Conservation (phyloP, 805 yeast species). For the Tetrapisispora taiwanensis region DNA sequence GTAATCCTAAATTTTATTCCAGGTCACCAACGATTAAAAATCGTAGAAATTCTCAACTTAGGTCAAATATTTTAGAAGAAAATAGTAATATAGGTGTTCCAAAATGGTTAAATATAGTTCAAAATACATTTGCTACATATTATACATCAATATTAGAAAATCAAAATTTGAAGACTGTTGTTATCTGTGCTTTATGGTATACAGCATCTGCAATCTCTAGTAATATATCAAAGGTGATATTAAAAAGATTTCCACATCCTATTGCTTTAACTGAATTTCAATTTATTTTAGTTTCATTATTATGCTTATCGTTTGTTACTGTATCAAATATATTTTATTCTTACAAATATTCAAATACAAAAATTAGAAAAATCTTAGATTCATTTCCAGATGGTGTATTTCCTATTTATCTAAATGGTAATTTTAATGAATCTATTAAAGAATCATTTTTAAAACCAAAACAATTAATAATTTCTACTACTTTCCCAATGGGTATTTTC, state of each 20-base stretch:
- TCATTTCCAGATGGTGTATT: slow-evolving; percentile 29
- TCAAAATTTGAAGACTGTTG: slow-evolving; percentile 30
- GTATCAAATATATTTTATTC: slow-evolving; percentile 35
- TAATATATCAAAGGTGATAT: slow-evolving; percentile 69
- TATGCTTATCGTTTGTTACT: slow-evolving; percentile 42
- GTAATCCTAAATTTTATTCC: background rate
- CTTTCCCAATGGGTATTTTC: slow-evolving; percentile 90
- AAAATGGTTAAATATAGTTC: too few species aligned
- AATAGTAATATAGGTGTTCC: too few species aligned
- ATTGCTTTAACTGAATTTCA: slow-evolving; percentile 85
- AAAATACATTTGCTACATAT: too few species aligned
- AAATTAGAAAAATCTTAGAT: slow-evolving; percentile 9
- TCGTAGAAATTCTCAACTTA: background rate
- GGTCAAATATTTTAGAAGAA: background rate
- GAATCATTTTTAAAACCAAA: slow-evolving; percentile 47
- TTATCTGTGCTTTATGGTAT: slow-evolving; percentile 72
- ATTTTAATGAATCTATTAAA: slow-evolving; percentile 22
- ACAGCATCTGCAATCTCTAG: slow-evolving; percentile 67
- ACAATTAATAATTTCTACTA: slow-evolving; percentile 43
- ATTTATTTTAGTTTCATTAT: slow-evolving; percentile 57
- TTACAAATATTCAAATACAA: slow-evolving; percentile 27
- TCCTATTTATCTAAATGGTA: slow-evolving; percentile 26
- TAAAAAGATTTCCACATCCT: slow-evolving; percentile 64
- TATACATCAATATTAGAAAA: too few species aligned
- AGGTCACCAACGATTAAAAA: background rate